Conservation (phyloP, 768 basidiomycete genomes). For the Leccinum disarticulatum region DNA sequence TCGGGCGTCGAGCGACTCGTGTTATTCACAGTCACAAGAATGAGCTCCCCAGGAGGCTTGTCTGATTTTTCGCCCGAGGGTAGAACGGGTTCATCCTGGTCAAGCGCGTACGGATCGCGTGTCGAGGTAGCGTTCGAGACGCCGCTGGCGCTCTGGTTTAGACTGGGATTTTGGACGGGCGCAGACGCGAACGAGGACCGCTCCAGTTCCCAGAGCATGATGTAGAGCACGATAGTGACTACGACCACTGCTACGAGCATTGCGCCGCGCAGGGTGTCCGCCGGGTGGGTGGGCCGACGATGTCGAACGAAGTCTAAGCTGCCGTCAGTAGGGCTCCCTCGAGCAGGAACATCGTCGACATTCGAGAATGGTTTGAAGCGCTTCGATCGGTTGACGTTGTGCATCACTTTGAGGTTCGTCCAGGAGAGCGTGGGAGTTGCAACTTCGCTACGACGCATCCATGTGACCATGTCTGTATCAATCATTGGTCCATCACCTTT, state of each 20-base stretch:
- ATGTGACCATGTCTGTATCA: too few species aligned
- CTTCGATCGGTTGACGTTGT: too few species aligned
- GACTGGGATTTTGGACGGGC: not conserved
- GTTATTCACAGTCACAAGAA: not conserved
- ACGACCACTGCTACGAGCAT: conserved; percentile 19
- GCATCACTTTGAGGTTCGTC: too few species aligned
- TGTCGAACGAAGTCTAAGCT: not conserved
- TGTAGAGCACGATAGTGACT: conserved; percentile 26
- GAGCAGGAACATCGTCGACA: not conserved
- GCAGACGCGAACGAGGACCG: conserved; percentile 7
- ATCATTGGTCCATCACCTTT: too few species aligned
- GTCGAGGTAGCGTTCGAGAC: not conserved
- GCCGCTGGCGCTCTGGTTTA: not conserved
- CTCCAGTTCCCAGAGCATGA: conserved; percentile 22
- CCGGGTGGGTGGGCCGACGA: not conserved
- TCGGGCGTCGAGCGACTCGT: not conserved
- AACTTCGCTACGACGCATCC: too few species aligned
- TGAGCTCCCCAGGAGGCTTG: not conserved
- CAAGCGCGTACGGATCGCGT: too few species aligned
- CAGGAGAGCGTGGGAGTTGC: too few species aligned
- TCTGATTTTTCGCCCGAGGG: not conserved
- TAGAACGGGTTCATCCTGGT: not conserved
- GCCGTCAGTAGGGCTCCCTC: too few species aligned
- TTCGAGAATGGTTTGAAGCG: too few species aligned
- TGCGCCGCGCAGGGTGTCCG: conserved; percentile 11